Percentiles rank a stretch among this genome's conserved stretches.
phyloP scores from a whole-genome alignment of 2,329 filamentous ascomycete genomes.

The Mariannaea sp. region DNA sequence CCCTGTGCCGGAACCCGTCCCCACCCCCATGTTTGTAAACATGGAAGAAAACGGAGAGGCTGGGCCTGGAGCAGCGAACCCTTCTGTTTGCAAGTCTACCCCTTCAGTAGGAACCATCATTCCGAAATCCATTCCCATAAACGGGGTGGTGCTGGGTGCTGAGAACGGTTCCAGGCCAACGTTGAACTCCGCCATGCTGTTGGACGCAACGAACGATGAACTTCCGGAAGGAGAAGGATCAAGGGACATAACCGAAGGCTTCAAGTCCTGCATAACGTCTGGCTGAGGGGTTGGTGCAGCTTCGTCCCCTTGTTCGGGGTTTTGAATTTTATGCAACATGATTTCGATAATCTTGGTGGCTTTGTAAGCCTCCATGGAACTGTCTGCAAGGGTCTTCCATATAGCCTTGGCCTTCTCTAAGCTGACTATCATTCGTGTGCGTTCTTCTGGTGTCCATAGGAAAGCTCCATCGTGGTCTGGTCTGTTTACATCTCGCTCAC shows the following conservation, averaged over 20 bases:
- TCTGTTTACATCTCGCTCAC: slow-evolving; percentile 47
- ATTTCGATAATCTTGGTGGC: slow-evolving; percentile 79
- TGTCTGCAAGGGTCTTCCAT: slow-evolving; percentile 77
- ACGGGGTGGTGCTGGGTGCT: slow-evolving; percentile 47
- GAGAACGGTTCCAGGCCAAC: slow-evolving; percentile 38
- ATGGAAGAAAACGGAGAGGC: slow-evolving; percentile 58
- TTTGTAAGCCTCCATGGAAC: slow-evolving; percentile 89
- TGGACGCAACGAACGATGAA: slow-evolving; percentile 34
- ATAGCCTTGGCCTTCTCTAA: slow-evolving; percentile 76
- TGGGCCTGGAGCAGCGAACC: slow-evolving; percentile 35
- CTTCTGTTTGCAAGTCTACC: slow-evolving; percentile 40
- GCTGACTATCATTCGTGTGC: slow-evolving; percentile 75
- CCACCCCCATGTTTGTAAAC: slow-evolving; percentile 52
- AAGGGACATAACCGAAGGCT: slow-evolving; percentile 49
- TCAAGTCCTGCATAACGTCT: slow-evolving; percentile 34
- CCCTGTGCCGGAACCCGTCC: slow-evolving; percentile 34
- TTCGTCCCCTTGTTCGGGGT: slow-evolving; percentile 26
- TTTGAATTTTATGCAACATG: slow-evolving; percentile 77
- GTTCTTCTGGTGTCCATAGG: slow-evolving; percentile 63
- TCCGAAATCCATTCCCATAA: slow-evolving; percentile 52
- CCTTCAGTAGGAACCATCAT: slow-evolving; percentile 38
- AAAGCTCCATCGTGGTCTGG: slow-evolving; percentile 51
- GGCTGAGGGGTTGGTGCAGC: slow-evolving; percentile 21
- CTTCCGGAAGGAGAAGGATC: slow-evolving; percentile 37
- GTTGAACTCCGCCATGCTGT: slow-evolving; percentile 36